Conservation (phyloP, 495 filamentous ascomycete genomes). For the Ramalina peruviana region DNA sequence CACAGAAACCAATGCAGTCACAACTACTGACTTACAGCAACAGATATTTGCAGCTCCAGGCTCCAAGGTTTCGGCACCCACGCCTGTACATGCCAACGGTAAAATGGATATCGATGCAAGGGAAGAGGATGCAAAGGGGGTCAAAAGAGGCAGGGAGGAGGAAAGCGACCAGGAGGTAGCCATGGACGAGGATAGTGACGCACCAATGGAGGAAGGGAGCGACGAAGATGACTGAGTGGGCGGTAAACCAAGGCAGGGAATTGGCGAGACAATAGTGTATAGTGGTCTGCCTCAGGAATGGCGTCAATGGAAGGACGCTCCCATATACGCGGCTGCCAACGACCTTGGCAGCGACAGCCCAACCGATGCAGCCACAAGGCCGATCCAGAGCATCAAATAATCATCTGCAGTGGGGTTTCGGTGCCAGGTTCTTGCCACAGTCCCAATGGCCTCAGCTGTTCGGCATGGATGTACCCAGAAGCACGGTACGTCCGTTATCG, state of each 20-base stretch:
- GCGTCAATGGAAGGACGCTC: too few relatives aligned
- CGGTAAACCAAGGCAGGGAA: too few relatives aligned
- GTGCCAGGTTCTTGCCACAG: conserved; percentile 23
- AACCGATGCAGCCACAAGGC: conserved; percentile 58
- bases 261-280: too few relatives aligned
- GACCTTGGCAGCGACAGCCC: conserved; percentile 50
- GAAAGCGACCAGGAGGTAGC: conserved; percentile 54
- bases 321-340: background rate
- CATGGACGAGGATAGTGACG: conserved; percentile 57
- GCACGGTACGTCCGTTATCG: conserved; percentile 52
- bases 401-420: conserved; percentile 40
- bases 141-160: conserved; percentile 59
- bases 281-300: too few relatives aligned
- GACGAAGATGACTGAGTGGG: conserved; percentile 27
- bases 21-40: conserved; percentile 64
- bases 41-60: conserved; percentile 66
- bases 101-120: conserved; percentile 14
- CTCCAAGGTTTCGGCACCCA: conserved; percentile 26
- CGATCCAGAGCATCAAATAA: conserved; percentile 73
- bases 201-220: conserved; percentile 40
- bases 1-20: conserved; percentile 31
- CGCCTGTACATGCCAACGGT: conserved; percentile 32
- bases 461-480: conserved; percentile 82
- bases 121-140: conserved; percentile 23
- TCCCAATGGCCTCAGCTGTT: conserved; percentile 60